Percentiles rank a stretch among this genome's conserved stretches.
phyloP scores from a whole-genome alignment of 2,329 filamentous ascomycete species.

The Kalmusia sp. region DNA sequence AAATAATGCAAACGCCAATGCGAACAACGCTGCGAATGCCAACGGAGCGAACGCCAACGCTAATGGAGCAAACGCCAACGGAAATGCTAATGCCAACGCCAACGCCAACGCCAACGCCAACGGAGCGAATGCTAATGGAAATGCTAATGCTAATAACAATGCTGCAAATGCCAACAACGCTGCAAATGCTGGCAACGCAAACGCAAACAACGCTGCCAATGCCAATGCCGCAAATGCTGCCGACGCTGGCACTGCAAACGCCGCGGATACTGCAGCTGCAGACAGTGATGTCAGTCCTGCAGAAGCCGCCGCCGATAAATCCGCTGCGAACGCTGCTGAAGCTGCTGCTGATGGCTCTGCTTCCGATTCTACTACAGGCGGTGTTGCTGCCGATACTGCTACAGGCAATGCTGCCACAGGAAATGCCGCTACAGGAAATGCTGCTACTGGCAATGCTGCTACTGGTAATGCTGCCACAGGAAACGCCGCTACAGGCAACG shows the following conservation, averaged over 20 bases:
- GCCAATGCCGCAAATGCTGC: neutral
- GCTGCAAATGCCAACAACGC: neutral
- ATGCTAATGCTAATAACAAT: neutral
- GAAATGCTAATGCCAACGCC: neutral
- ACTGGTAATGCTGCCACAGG: too few relatives aligned
- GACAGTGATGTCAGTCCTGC: too few relatives aligned
- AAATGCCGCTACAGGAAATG: too few relatives aligned
- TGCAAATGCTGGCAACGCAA: neutral
- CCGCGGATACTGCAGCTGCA: too few relatives aligned
- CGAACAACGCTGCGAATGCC: neutral
- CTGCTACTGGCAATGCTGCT: too few relatives aligned
- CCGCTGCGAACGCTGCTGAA: too few relatives aligned
- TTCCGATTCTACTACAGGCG: too few relatives aligned
- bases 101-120: neutral
- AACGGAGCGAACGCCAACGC: neutral
- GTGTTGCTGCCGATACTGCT: too few relatives aligned
- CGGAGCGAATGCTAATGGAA: neutral
- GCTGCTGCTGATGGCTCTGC: too few relatives aligned
- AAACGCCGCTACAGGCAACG: too few relatives aligned
- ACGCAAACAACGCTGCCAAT: neutral
- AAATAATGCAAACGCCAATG: neutral
- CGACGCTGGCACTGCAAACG: neutral
- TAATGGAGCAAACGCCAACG: neutral
- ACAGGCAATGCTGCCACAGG: too few relatives aligned
- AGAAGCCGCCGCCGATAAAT: too few relatives aligned